A percentile compares a stretch with the other conserved stretches of the same genome.
phyloP scores from a whole-genome alignment of 1,139 yeast genomes.

The Pichia sp. region DNA sequence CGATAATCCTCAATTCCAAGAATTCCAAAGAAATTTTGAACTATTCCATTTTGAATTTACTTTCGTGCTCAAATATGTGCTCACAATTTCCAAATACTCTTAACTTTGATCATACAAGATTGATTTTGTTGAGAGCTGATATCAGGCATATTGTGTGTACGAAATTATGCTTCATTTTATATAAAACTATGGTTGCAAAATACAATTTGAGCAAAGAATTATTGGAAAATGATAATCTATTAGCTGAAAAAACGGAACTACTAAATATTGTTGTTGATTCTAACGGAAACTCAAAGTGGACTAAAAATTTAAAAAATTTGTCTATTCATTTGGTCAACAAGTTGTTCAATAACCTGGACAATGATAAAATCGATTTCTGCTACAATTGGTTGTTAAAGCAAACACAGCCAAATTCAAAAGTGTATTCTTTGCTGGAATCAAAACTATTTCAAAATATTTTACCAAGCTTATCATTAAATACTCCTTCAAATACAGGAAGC shows the following conservation, averaged over 20 bases:
- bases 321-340: conserved; percentile 55
- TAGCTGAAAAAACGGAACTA: conserved; percentile 42
- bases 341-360: conserved; percentile 18
- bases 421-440: conserved; percentile 70
- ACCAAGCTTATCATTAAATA: conserved; percentile 1
- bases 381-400: conserved; percentile 79
- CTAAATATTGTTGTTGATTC: conserved; percentile 78
- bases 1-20: conserved; percentile 14
- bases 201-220: conserved; percentile 23
- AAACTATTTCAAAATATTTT: conserved; percentile 47
- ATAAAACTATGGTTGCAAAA: conserved; percentile 30
- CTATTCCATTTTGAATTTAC: conserved; percentile 47
- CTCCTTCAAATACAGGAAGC: background rate
- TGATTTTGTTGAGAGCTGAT: conserved; percentile 74
- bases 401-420: conserved; percentile 75
- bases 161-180: conserved; percentile 64
- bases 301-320: conserved; percentile 67
- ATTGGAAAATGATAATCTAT: conserved; percentile 18
- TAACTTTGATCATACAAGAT: conserved; percentile 80
- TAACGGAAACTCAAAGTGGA: conserved; percentile 86
- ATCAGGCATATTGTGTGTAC: conserved; percentile 78
- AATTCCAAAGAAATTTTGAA: conserved; percentile 32
- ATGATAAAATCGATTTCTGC: conserved; percentile 50
- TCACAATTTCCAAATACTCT: conserved; percentile 78
- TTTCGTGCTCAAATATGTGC: conserved; percentile 75